phyloP scores from a whole-genome alignment of 2,329 filamentous ascomycete species.

The Pyricularia grisea region DNA sequence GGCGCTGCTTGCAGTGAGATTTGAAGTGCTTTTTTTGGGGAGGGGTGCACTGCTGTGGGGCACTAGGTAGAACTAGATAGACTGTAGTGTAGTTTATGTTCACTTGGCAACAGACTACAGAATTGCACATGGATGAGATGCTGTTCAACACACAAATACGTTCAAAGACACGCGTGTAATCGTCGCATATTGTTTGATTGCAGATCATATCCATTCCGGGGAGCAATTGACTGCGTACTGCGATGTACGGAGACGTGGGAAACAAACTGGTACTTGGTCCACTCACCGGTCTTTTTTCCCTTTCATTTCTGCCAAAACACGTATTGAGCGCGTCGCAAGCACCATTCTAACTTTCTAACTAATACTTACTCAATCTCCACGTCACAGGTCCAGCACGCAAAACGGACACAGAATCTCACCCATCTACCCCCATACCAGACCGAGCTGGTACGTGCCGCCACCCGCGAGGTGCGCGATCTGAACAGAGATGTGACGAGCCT shows the following conservation, averaged over 20 bases:
- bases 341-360: neutral
- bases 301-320: neutral
- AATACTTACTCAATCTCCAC: neutral
- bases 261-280: conserved; percentile 62
- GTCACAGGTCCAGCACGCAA: conserved; percentile 80
- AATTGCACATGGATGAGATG: neutral
- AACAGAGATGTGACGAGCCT: conserved; percentile 76
- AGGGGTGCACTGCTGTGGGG: neutral
- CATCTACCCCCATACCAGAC: conserved; percentile 88
- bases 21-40: neutral
- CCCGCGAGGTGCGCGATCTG: conserved; percentile 86
- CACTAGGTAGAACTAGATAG: neutral
- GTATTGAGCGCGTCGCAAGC: neutral
- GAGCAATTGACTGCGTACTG: neutral
- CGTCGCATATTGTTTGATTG: neutral
- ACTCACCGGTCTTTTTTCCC: neutral
- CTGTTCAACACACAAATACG: neutral
- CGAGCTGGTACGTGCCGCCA: conserved; percentile 78
- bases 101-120: neutral
- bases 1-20: neutral
- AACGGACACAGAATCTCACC: conserved; percentile 78
- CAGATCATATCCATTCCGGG: neutral
- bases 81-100: neutral
- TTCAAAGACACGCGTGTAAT: neutral
- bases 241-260: conserved; percentile 81